Base-by-base conservation (phyloP, 148 eudicot genomes). In the Bassia scoparia region DNA sequence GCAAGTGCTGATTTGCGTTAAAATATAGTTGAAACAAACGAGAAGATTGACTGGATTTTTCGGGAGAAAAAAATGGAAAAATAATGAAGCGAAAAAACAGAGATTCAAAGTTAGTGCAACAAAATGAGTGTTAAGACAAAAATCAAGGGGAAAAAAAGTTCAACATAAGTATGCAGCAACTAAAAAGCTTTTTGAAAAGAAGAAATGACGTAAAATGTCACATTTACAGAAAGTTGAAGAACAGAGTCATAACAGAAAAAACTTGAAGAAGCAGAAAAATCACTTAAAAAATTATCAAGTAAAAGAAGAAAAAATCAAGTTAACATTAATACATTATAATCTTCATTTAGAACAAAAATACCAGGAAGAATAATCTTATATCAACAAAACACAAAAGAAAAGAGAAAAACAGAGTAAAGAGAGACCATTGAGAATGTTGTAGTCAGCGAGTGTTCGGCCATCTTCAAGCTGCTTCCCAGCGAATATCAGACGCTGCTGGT, bases 401-500 rank as follows among this genome's bases (percentile, higher is more conserved):
- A 23, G 13, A 5, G 4, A 24, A 14, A 38, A 12, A 6, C 12
- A 26, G 4, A 66, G 48, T 8, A 33, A 18, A 34, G 30, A 64
- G 23, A 34, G 14, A 66, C 69, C 69, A 41, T 66, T 66, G 31
- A 12, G 52, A 26, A 66, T 43, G 52, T 66, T 66, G 50, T 43
- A 66, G 34, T 66, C 31, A 26, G 69, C 52, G 18, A 66, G 9
- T 12, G 69, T 66, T 0, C 33, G 33, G 33, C 16, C 69, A 43
- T 66, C 33, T 41, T 26, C 16, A 26, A 66, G 69, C 52, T 66
- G 69, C 34, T 66, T 66, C 12, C 69, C 69, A 16, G 33, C 10
- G 53, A 41, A 66, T 23, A 43, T 66, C 53, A 66, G 33, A 24
- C 69, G 69, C 53, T 66, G 69, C 33, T 66, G 52, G 0, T 66